Evolutionary conservation across 2,329 filamentous ascomycete species (phyloP), one percentile per base, ranked within the genome.

Genomic region (Aspergillus tubingensis): DNA sequence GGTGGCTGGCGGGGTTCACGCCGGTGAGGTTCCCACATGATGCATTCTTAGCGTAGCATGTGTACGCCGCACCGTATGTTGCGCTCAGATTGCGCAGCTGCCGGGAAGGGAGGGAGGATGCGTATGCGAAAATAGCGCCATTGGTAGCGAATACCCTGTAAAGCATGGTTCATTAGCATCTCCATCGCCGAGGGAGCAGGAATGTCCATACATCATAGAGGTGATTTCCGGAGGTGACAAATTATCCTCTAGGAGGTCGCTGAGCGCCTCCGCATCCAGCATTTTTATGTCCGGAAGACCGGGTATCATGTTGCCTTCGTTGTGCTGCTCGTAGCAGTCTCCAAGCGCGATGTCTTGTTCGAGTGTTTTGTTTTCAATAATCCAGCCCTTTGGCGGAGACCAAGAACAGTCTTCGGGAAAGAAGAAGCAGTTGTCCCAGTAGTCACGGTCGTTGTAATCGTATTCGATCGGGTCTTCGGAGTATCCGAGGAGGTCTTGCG

Each of bases 401-500:
- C 72, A 78, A 53, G 73, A 74, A 67, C 75, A 79, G 61, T 79
- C 77, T 66, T 79, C 77, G 8, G 76, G 77, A 41, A 78, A 79
- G 64, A 79, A 78, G 66, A 79, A 79, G 59, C 72, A 76, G 61
- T 78, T 79, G 52, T 79, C 77, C 59, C 68, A 68, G 57, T 77
- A 77, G 60, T 78, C 76, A 43, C 75, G 68, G 67, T 79, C 77
- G 67, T 77, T 68, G 72, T 76, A 66, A 60, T 78, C 73, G 76
- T 78, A 79, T 57, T 77, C 76, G 65, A 79, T 76, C 36, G 76
- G 77, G 47, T 79, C 74, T 66, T 74, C 65, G 23, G 74, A 75
- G 63, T 64, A 73, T 60, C 76, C 76, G 19, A 79, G 69, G 4
- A 79, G 69, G 51, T 79, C 74, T 63, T 77, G 71, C 2, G 77